phyloP scores from a whole-genome alignment of 2,329 filamentous ascomycete genomes.

The Verticillium albo-atrum region DNA sequence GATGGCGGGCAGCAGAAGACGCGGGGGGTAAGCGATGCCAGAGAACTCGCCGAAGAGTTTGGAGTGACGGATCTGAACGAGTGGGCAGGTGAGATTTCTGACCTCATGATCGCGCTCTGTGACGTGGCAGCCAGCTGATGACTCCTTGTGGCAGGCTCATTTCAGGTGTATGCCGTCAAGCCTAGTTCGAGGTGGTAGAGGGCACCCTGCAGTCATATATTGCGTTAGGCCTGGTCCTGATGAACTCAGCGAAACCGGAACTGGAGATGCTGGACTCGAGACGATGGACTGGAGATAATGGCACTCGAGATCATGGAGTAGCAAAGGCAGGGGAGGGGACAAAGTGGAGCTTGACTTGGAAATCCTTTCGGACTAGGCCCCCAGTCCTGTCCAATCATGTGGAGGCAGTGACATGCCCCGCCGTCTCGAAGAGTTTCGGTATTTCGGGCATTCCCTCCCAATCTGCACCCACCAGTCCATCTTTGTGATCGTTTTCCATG shows the following conservation, averaged over 20 bases:
- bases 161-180: slow-evolving; percentile 23
- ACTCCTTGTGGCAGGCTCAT: not conserved
- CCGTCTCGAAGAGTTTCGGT: slow-evolving; percentile 4
- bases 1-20: not conserved
- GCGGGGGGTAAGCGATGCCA: not conserved
- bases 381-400: slow-evolving; percentile 9
- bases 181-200: slow-evolving; percentile 21
- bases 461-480: too few relatives aligned
- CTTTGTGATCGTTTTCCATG: too few relatives aligned
- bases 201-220: too few relatives aligned
- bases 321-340: slow-evolving; percentile 17
- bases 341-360: slow-evolving; percentile 12
- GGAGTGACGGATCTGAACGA: not conserved
- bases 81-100: not conserved
- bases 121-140: not conserved
- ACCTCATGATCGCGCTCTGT: not conserved
- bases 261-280: too few relatives aligned
- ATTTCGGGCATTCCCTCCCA: too few relatives aligned
- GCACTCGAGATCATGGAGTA: slow-evolving; percentile 9
- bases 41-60: not conserved
- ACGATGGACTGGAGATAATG: too few relatives aligned
- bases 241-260: too few relatives aligned
- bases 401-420: slow-evolving; percentile 19
- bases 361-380: not conserved
- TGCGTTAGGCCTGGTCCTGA: too few relatives aligned